phyloP scores from a whole-genome alignment of 2,329 filamentous ascomycete species.

The Pyricularia sp. region DNA sequence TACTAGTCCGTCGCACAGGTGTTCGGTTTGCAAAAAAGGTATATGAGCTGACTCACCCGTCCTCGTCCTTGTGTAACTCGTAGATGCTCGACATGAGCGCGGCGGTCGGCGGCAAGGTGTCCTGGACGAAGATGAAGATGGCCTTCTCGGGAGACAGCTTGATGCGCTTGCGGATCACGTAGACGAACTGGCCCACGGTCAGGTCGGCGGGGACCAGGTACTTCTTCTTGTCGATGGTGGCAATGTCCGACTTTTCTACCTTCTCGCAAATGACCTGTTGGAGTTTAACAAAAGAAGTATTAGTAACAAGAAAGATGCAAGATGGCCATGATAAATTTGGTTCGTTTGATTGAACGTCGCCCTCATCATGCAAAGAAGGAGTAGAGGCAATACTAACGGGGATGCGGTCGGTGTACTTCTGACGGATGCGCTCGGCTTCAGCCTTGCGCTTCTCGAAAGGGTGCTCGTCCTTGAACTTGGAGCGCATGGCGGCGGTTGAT shows the following conservation, averaged over 20 bases:
- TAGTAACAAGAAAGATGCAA: conserved; percentile 7
- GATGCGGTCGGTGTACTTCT: conserved; percentile 98
- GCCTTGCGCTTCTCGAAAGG: conserved; percentile 99
- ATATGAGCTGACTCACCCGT: conserved; percentile 37
- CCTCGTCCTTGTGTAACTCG: conserved; percentile 90
- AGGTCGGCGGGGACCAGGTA: conserved; percentile 95
- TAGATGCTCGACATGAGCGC: conserved; percentile 99
- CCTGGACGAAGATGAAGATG: conserved; percentile 99
- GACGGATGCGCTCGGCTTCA: conserved; percentile 96
- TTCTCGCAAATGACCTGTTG: conserved; percentile 95
- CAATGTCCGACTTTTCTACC: conserved; percentile 98
- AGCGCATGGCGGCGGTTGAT: conserved; percentile 58
- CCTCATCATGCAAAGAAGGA: neutral
- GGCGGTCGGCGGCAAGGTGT: conserved; percentile 90
- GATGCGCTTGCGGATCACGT: conserved; percentile 99
- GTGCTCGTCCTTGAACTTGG: conserved; percentile 99
- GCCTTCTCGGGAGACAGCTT: conserved; percentile 99
- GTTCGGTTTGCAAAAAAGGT: neutral
- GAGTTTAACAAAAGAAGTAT: conserved; percentile 6
- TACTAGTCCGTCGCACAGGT: neutral
- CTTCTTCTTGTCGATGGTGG: conserved; percentile 99
- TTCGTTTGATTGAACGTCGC: neutral
- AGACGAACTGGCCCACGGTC: conserved; percentile 96
- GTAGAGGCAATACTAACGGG: conserved; percentile 54
- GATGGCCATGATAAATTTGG: neutral